A percentile compares a stretch with the other conserved stretches of the same genome.
Evolutionary conservation across 495 filamentous ascomycete species (phyloP).

Genomic region (Penicillium silybi): DNA sequence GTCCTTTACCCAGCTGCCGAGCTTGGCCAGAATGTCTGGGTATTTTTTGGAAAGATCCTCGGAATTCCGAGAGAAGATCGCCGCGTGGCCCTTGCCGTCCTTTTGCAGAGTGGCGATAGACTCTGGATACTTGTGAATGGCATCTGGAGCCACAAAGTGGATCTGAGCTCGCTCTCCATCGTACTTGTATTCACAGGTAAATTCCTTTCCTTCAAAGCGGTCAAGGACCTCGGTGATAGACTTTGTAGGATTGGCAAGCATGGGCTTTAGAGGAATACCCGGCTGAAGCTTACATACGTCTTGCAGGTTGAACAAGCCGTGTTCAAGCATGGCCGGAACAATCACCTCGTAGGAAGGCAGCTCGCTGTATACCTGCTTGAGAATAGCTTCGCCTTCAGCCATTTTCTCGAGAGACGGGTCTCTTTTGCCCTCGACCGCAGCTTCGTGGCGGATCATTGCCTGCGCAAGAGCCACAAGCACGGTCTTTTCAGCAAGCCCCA

Average conservation of each 20-base stretch:
- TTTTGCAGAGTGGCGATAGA: slow-evolving; percentile 36
- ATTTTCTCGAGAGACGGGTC: slow-evolving; percentile 68
- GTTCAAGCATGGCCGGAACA: slow-evolving; percentile 78
- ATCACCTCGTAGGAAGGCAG: slow-evolving; percentile 94
- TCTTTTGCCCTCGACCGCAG: slow-evolving; percentile 59
- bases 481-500: slow-evolving; percentile 89
- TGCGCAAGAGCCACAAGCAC: slow-evolving; percentile 86
- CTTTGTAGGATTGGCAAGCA: slow-evolving; percentile 98
- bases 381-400: slow-evolving; percentile 73
- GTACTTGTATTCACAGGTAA: slow-evolving; percentile 99
- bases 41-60: slow-evolving; percentile 97
- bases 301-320: slow-evolving; percentile 76
- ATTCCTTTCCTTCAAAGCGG: slow-evolving; percentile 90
- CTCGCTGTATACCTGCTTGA: slow-evolving; percentile 93
- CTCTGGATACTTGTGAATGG: slow-evolving; percentile 59
- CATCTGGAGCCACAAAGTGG: slow-evolving; percentile 87
- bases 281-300: slow-evolving; percentile 90
- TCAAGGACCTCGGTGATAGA: slow-evolving; percentile 98
- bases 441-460: slow-evolving; percentile 80
- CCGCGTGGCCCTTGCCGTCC: slow-evolving; percentile 65
- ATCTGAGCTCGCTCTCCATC: slow-evolving; percentile 97
- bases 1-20: slow-evolving; percentile 81
- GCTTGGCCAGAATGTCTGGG: slow-evolving; percentile 85
- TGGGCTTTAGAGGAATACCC: slow-evolving; percentile 93
- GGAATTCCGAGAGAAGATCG: slow-evolving; percentile 95